phyloP scores from a whole-genome alignment of 148 eudicot species.

The Amaranthus cruentus region DNA sequence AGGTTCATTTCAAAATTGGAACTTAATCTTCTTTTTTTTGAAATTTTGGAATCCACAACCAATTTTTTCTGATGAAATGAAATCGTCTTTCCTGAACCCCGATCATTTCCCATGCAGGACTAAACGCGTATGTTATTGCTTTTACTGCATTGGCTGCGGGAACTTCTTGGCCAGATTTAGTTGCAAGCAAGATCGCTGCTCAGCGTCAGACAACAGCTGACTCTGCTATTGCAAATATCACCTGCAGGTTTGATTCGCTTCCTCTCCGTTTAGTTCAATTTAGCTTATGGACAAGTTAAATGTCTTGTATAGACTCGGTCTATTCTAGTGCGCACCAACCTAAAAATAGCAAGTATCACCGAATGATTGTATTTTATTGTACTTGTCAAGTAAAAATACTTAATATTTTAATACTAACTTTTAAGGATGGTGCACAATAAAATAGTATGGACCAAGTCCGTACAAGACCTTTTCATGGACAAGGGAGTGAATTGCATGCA shows the following conservation, averaged over 20 bases:
- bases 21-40: neutral
- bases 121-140: slow-evolving; percentile 77
- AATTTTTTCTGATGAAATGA: neutral
- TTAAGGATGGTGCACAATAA: too few relatives aligned
- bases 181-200: slow-evolving; percentile 94
- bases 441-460: too few relatives aligned
- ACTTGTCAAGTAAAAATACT: too few relatives aligned
- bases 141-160: slow-evolving; percentile 83
- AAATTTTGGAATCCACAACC: neutral
- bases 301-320: too few relatives aligned
- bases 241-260: slow-evolving; percentile 28
- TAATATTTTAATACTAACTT: too few relatives aligned
- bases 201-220: slow-evolving; percentile 92
- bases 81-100: neutral
- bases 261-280: neutral
- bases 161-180: slow-evolving; percentile 96
- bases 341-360: too few relatives aligned
- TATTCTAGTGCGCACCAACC: too few relatives aligned
- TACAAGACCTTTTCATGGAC: too few relatives aligned
- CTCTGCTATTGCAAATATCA: slow-evolving; percentile 91
- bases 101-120: slow-evolving; percentile 42
- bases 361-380: too few relatives aligned
- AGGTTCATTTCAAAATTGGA: slow-evolving; percentile 37
- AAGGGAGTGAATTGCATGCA: neutral
- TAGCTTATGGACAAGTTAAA: neutral